phyloP scores from a whole-genome alignment of 2,329 filamentous ascomycete genomes.

The Cladophialophora carrionii region DNA sequence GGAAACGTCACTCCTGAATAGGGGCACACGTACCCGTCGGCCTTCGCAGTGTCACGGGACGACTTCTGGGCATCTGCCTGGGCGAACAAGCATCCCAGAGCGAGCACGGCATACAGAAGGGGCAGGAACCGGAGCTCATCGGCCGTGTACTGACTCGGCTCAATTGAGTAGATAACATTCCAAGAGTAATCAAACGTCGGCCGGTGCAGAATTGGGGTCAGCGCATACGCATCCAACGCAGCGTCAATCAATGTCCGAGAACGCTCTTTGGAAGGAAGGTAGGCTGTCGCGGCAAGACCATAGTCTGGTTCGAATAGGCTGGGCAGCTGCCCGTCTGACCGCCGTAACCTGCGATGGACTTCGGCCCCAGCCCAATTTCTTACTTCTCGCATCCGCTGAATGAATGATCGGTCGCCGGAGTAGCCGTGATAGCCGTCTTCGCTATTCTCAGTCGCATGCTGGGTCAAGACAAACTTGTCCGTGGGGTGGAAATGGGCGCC shows the following conservation, averaged over 20 bases:
- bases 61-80: background rate
- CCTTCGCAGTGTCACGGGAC: conserved; percentile 6
- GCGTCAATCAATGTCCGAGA: conserved; percentile 13
- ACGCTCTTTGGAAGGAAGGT: conserved; percentile 8
- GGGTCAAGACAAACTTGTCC: conserved; percentile 7
- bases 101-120: conserved; percentile 16
- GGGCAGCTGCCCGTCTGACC: background rate
- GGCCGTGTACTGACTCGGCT: conserved; percentile 2
- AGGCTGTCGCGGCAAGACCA: conserved; percentile 5
- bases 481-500: background rate
- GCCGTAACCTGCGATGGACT: conserved; percentile 4
- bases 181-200: conserved; percentile 14
- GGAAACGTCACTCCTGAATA: background rate
- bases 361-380: conserved; percentile 11
- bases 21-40: conserved; percentile 9
- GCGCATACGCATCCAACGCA: conserved; percentile 13
- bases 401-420: conserved; percentile 15
- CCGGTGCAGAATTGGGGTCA: conserved; percentile 10
- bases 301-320: conserved; percentile 15
- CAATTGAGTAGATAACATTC: conserved; percentile 6
- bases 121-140: conserved; percentile 10
- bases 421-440: conserved; percentile 13
- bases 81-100: conserved; percentile 15
- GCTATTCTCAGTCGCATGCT: conserved; percentile 9
- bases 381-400: conserved; percentile 18